Base-by-base conservation (phyloP, 371 early-diverging fungal genomes). In the Saksenaea oblongispora region DNA sequence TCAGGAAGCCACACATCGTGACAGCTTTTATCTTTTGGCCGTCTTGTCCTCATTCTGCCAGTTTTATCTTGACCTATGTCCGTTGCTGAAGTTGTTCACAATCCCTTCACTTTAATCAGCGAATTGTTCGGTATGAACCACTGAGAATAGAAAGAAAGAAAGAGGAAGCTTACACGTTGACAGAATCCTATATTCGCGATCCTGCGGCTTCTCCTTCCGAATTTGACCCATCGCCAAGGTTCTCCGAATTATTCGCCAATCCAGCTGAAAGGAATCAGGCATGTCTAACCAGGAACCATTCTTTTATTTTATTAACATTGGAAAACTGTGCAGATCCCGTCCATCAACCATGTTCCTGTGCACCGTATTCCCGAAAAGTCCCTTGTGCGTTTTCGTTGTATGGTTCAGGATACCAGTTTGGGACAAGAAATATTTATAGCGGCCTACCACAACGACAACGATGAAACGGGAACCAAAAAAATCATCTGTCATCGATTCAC, bases 351-450 rank as follows among this genome's bases (percentile, higher is more conserved):
- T 22, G 56, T 62, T 3, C 71, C 79, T 58, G 71, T 79, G 39
- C 61, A 70, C 34, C 64, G 60, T 24, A 58, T 84, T 10, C 78
- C 82, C 13, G 47, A 76, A 61, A 73, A 84, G 61, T 72, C 84
- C 3, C 68, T 89, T 17, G 85, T 89, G 17, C 76, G 88, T 8
- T 86, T 89, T 61, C 75, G 86, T 56, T 84, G 86, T 69, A 89
- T 89, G 89, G 73, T 87, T 22, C 89, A 89, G 64, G 88, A 89
- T 61, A 85, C 86, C 11, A 83, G 84, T 26, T 76, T 89, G 18
- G 86, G 84, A 4, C 86, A 84, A 65, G 89, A 89, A 56, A 77
- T 81, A 69, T 80, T 75, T 66, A 73, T 86, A 34, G 74, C 79
- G 34, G 76, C 80, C 8, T 80, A 84, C 71, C 70, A 73, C 54